phyloP scores from a whole-genome alignment of 1,139 yeast genomes.

The Debaryomyces udenii region DNA sequence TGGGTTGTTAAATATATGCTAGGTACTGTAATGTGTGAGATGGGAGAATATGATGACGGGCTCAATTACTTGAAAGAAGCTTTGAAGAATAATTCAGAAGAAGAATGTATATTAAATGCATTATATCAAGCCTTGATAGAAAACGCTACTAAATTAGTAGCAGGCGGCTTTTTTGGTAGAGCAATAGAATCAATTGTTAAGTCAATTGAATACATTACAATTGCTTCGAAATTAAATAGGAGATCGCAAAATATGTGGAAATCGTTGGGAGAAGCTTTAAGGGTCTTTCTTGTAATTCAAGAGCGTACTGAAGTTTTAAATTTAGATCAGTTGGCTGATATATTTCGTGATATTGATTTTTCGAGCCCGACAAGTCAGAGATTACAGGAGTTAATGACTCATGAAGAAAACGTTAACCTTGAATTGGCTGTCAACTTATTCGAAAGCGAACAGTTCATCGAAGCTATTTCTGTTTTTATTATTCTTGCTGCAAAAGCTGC shows the following conservation, averaged over 20 bases:
- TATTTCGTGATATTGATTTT: slow-evolving; percentile 29
- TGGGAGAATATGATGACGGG: slow-evolving; percentile 43
- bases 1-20: slow-evolving; percentile 70
- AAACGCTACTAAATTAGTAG: slow-evolving; percentile 55
- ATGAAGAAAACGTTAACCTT: slow-evolving; percentile 1
- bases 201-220: slow-evolving; percentile 54
- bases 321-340: slow-evolving; percentile 35
- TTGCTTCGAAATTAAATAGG: slow-evolving; percentile 39
- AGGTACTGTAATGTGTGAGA: slow-evolving; percentile 59
- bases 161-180: slow-evolving; percentile 68
- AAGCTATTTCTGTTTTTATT: slow-evolving; percentile 26
- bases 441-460: slow-evolving; percentile 20
- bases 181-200: slow-evolving; percentile 42
- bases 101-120: slow-evolving; percentile 60
- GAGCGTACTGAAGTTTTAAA: slow-evolving; percentile 48
- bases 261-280: slow-evolving; percentile 51
- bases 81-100: slow-evolving; percentile 45
- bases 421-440: slow-evolving; percentile 14
- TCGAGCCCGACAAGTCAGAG: neutral
- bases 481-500: slow-evolving; percentile 35
- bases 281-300: slow-evolving; percentile 48
- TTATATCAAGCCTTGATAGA: slow-evolving; percentile 59
- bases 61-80: slow-evolving; percentile 40
- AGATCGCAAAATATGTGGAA: slow-evolving; percentile 59
- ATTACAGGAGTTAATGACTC: neutral